Evolutionary conservation across 495 filamentous ascomycete species (phyloP), one percentile per base, ranked within the genome.

Genomic region (Aspergillus leporis): DNA sequence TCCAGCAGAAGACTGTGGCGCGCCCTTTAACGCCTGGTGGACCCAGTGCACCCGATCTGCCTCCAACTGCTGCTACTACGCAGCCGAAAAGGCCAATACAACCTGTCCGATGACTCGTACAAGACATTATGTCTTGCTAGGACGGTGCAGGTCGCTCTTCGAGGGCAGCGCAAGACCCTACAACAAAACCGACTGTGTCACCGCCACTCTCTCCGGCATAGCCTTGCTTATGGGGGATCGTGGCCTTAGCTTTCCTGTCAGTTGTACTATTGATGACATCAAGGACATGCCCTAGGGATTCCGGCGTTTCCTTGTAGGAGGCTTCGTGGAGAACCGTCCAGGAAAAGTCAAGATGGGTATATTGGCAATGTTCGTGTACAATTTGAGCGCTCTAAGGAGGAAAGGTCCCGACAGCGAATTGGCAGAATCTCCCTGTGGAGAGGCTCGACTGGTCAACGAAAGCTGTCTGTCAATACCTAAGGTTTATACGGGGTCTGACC

Each of bases 131-230:
- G 13, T 25, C 21, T 51, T 25, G 21, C 47, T 51, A 51, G 47
- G 47, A 51, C 47, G 21, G 47, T 51, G 47, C 47, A 51, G 0
- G 16, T 14, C 1, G 47, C 47, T 51, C 25, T 51, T 51, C 47
- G 47, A 51, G 47, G 47, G 25, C 21, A 51, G 21, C 47, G 47
- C 47, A 51, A 51, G 47, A 1, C 47, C 47, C 47, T 51, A 51
- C 47, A 51, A 51, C 47, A 51, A 51, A 51, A 51, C 47, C 47
- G 47, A 51, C 47, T 51, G 47, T 51, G 30, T 51, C 47, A 31
- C 21, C 47, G 47, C 47, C 16, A 1, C 47, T 51, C 47, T 51
- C 47, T 51, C 47, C 25, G 47, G 47, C 47, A 51, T 51, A 51
- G 47, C 47, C 12, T 12, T 51, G 8, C 5, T 51, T 25, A 51